Base-by-base conservation (phyloP, 352 stramenopile genomes). In the Thalassiosira pacifica region DNA sequence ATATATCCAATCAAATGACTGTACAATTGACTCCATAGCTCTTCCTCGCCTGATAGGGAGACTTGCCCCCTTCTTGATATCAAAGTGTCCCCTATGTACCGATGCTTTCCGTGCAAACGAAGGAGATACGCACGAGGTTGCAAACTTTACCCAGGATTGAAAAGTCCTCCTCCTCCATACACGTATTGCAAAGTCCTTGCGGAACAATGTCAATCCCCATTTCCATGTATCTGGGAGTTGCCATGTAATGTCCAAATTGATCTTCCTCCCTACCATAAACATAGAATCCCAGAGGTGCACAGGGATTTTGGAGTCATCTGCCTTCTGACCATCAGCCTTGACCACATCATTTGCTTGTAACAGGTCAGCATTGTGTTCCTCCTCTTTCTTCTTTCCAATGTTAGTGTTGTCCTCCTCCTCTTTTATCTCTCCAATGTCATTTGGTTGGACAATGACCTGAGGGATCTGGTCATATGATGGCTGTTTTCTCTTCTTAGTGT, bases 281-380 rank as follows among this genome's bases (percentile, higher is more conserved):
- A 37, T 24, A 42, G 24, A 29, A 40, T 40, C n/a, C 61, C 61
- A 70, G 9, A 70, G 9, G 10, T 24, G 19, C 8, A 24, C 22
- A n/a, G 32, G 32, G 26, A 74, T n/a, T 10, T 55, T n/a, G 18
- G 65, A 27, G 31, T 74, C 65, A n/a, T 74, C 65, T 10, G 65
- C 65, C 31, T 74, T 74, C 37, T 74, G 65, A 8, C 65, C 65
- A 22, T 74, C 65, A 9, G 22, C 22, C 31, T 74, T 74, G 26
- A 74, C 26, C 18, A 26, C 19, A 8, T 13, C 61, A 69, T 34
- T 32, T n/a, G n/a, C n/a, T n/a, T n/a, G n/a, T 19, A 69, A 69
- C 19, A 18, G 5, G 24, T 45, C 19, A 42, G 6, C 19, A 19
- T 18, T 45, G 61, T 34, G 9, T 4, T 70, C 61, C 61, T 8